These are phyloP conservation scores for Colletotrichum trifolii DNA, from an alignment of 2,329 filamentous ascomycete species.

Conservation along the genomic window DNA sequence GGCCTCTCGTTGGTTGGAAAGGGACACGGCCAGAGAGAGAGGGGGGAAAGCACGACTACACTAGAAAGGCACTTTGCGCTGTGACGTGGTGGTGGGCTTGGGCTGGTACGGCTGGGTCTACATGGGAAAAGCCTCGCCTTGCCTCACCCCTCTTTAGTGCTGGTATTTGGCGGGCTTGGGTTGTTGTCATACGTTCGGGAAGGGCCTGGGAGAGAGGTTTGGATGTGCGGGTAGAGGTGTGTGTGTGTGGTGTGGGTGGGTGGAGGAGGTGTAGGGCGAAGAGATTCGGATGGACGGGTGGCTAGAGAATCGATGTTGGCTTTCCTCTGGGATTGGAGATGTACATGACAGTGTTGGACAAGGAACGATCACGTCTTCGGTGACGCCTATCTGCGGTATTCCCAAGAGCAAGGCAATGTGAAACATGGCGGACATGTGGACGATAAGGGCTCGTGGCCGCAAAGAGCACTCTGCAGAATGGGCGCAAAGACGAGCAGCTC, in stretches of 20 bases:
- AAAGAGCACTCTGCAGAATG: slow-evolving; percentile 20
- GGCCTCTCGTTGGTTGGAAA: slow-evolving; percentile 33
- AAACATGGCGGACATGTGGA: slow-evolving; percentile 13
- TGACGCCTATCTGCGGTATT: not conserved
- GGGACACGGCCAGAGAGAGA: not conserved
- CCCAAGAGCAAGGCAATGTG: slow-evolving; percentile 13
- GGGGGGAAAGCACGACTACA: too few relatives aligned
- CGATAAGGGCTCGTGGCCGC: slow-evolving; percentile 15
- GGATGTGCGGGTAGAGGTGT: not conserved
- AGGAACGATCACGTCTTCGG: slow-evolving; percentile 16
- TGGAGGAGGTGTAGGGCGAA: slow-evolving; percentile 7
- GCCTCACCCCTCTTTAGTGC: slow-evolving; percentile 14
- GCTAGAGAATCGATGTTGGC: not conserved
- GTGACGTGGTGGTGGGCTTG: slow-evolving; percentile 15
- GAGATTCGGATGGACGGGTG: not conserved
- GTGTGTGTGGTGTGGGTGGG: not conserved
- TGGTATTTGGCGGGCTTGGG: slow-evolving; percentile 20
- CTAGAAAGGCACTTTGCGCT: not conserved
- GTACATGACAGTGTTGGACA: slow-evolving; percentile 1
- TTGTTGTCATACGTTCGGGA: slow-evolving; percentile 30
- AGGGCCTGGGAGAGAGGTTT: slow-evolving; percentile 14
- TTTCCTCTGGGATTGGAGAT: not conserved
- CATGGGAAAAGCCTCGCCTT: not conserved
- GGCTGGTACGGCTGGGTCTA: slow-evolving; percentile 7
- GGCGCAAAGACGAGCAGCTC: not conserved